Base-by-base conservation (phyloP, 768 basidiomycete species). In the Leccinum rimulosum region DNA sequence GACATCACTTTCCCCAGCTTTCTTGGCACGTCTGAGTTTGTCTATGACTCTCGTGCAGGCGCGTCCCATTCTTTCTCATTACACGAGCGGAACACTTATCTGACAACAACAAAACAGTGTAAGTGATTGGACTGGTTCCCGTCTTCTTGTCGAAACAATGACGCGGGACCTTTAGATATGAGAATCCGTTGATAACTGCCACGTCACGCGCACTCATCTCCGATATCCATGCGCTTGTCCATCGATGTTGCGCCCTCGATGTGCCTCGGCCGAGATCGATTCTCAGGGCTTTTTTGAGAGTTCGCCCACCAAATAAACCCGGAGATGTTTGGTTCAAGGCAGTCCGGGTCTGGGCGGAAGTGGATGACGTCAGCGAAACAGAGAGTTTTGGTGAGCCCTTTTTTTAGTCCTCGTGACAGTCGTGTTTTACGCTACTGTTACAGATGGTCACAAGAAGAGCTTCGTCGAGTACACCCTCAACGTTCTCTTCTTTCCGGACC, bases 401-500 rank as follows among this genome's bases (percentile, higher is more conserved):
- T 27, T 25, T 33, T 6, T 22, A 66, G 22, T 51, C 9, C 52
- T 9, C 11, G 38, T 15, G 19, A 43, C 22, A 15, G 9, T 40
- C 5, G 38, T 28, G 40, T 43, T 50, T 56, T 31, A 59, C 50
- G 11, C 36, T 45, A 14, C 4, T 43, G n/a, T 27, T 28, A 25
- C 58, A 92, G 91, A 91, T 70, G 88, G 89, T 19, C 84, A 87
- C 66, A 81, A 83, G 57, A 86, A 84, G 72, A 82, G 82, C 45
- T 86, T 91, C 27, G 84, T 93, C 50, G 87, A 91, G 68, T 91
- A 92, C 70, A 91, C 88, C 1, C 79, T 93, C 57, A 85, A 93
- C 70, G 75, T 93, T 43, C 77, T 91, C 55, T 75, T 92, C 60
- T 80, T 93, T 52, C 91, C 92, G 1, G 87, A 85, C 59, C 77